Evolutionary conservation across 2,329 filamentous ascomycete species (phyloP).

Genomic region (Emergomyces orientalis): DNA sequence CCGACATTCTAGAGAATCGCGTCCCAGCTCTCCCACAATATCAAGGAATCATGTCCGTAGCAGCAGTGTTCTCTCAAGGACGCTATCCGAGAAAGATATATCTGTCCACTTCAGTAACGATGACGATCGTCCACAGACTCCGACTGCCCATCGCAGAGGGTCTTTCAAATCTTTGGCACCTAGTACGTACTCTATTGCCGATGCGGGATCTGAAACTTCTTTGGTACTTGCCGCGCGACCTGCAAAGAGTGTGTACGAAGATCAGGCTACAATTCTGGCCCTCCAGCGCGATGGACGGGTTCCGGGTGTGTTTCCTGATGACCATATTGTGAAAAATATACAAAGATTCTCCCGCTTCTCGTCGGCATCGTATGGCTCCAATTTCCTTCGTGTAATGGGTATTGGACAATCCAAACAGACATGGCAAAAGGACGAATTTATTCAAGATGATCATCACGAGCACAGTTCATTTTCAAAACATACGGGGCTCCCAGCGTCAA

Average conservation of each 20-base stretch:
- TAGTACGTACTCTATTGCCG: slow-evolving; percentile 40
- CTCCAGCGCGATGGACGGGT: slow-evolving; percentile 37
- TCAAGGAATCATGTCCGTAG: slow-evolving; percentile 35
- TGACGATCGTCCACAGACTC: slow-evolving; percentile 21
- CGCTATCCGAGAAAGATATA: slow-evolving; percentile 35
- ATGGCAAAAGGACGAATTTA: slow-evolving; percentile 23
- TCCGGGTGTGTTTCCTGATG: slow-evolving; percentile 38
- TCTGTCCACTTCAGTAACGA: slow-evolving; percentile 25
- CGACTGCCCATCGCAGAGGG: slow-evolving; percentile 15
- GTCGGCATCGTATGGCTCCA: slow-evolving; percentile 40
- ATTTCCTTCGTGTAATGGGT: slow-evolving; percentile 41
- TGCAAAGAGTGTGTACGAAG: slow-evolving; percentile 38
- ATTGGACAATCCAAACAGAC: slow-evolving; percentile 27
- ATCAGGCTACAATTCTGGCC: slow-evolving; percentile 35
- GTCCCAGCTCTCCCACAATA: slow-evolving; percentile 32
- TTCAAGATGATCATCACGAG: slow-evolving; percentile 37
- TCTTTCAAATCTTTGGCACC: slow-evolving; percentile 34
- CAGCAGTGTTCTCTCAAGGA: slow-evolving; percentile 35
- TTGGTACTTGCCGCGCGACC: slow-evolving; percentile 35
- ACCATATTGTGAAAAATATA: slow-evolving; percentile 39
- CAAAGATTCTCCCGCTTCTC: slow-evolving; percentile 40
- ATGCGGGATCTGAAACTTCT: slow-evolving; percentile 37
- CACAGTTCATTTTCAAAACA: slow-evolving; percentile 39
- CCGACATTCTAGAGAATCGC: slow-evolving; percentile 26
- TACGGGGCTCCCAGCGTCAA: slow-evolving; percentile 37